Conservation (phyloP, 768 basidiomycete species). For the Tricholoma bakamatsutake region DNA sequence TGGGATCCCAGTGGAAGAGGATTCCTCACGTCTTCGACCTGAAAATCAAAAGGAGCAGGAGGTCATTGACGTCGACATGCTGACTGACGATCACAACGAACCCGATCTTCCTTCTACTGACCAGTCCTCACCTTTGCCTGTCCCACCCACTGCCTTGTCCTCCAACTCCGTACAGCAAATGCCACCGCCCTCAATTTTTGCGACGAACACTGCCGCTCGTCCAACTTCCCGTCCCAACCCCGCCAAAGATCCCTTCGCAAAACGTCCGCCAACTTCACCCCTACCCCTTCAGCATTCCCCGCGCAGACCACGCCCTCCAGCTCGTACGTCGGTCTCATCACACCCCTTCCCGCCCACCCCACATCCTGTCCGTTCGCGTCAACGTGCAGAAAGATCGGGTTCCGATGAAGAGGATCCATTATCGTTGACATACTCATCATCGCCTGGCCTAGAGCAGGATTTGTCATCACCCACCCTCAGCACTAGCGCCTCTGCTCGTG, state of each 20-base stretch:
- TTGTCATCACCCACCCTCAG: neutral
- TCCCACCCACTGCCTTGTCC: neutral
- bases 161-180: constrained; percentile 1
- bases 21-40: neutral
- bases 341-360: constrained; percentile 11
- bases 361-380: neutral
- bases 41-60: constrained; percentile 8
- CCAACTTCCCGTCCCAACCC: constrained; percentile 6
- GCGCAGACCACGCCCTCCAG: constrained; percentile 52
- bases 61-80: constrained; percentile 34
- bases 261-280: constrained; percentile 60
- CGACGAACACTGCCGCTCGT: neutral
- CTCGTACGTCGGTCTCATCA: constrained; percentile 26
- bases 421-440: constrained; percentile 21
- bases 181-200: constrained; percentile 14
- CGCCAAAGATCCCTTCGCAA: constrained; percentile 42
- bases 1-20: constrained; percentile 13
- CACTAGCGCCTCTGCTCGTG: neutral
- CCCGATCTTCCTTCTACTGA: neutral
- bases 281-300: constrained; percentile 48
- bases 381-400: constrained; percentile 10
- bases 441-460: neutral
- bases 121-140: neutral
- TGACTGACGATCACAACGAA: constrained; percentile 4
- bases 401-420: constrained; percentile 32